Base-by-base conservation (phyloP, 441 rosid species). In the Aleurites moluccanus region DNA sequence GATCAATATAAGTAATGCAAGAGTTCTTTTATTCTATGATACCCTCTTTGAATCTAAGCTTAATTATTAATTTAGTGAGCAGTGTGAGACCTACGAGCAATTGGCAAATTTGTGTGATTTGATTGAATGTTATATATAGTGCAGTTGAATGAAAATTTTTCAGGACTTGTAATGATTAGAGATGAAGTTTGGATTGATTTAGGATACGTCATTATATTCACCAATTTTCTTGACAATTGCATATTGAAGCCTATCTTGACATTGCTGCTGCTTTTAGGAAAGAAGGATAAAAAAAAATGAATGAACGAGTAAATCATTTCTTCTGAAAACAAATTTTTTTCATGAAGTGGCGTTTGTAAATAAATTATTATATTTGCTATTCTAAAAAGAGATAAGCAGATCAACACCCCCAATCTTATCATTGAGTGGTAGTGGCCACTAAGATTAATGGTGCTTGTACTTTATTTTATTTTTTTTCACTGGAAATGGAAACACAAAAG, bases 361-460 rank as follows among this genome's bases (percentile, higher is more conserved):
- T 6, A 1, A 5, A 38, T 38, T 5, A 38, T 38, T 38, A 38
- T 38, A 38, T 38, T 38, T 38, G 40, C 0, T 5, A 59, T 25
- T 35, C 14, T 21, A 23, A 23, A 14, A 27, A 64, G 40, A 64
- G 49, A 64, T n/a, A 20, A 6, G 40, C 35, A 35, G 23, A 64
- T 35, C 67, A 38, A 38, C 67, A 64, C 27, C n/a, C 7, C 30
- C 14, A 64, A 38, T 62, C 66, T 35, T 62, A 62, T 62, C 18
- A 62, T 10, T 62, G 44, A n/a, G 49, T n/a, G 47, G 28, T 42
- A 40, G 68, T n/a, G 68, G 68, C 49, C 68, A 27, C 27, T 18
- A 20, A 35, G 42, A 62, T 62, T 23, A 15, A 21, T 64, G 28
- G 18, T 64, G 49, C 50, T n/a, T 38, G 2, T 38, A 5, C 40